Conservation (phyloP, 495 filamentous ascomycete genomes). For the Penicillium argentinense region DNA sequence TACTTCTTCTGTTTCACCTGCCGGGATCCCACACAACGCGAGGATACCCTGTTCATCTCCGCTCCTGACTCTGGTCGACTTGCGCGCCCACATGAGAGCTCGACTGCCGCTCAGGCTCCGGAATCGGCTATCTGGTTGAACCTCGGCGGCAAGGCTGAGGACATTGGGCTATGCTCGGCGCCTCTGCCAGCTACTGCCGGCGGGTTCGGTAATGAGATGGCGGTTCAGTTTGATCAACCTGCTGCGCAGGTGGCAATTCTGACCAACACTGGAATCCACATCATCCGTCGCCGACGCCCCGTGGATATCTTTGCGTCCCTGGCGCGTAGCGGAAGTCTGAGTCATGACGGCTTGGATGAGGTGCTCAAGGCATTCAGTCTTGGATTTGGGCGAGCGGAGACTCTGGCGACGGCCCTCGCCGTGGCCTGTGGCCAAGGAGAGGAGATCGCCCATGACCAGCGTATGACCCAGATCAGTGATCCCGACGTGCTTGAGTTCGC, state of each 20-base stretch:
- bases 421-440: constrained; percentile 93
- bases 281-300: constrained; percentile 76
- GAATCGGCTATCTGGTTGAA: constrained; percentile 78
- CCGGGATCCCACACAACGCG: constrained; percentile 48
- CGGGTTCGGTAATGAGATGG: constrained; percentile 93
- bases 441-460: constrained; percentile 69
- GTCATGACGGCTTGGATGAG: constrained; percentile 75
- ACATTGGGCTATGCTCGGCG: constrained; percentile 70
- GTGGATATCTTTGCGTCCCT: constrained; percentile 90
- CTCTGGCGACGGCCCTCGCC: constrained; percentile 84
- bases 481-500: constrained; percentile 79
- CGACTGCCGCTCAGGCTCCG: constrained; percentile 46
- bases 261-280: constrained; percentile 84
- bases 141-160: constrained; percentile 68
- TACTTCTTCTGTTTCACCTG: constrained; percentile 83
- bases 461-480: constrained; percentile 71
- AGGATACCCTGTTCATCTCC: constrained; percentile 77
- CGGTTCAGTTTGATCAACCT: constrained; percentile 84
- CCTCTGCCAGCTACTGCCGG: constrained; percentile 72
- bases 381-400: constrained; percentile 82
- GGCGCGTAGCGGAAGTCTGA: constrained; percentile 66
- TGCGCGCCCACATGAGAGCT: constrained; percentile 54
- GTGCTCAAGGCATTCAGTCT: constrained; percentile 80
- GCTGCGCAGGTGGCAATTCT: constrained; percentile 84
- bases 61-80: constrained; percentile 84